These are phyloP conservation scores for Phylloporus arenicola DNA, from an alignment of 768 basidiomycete genomes.

Conservation along the genomic window DNA sequence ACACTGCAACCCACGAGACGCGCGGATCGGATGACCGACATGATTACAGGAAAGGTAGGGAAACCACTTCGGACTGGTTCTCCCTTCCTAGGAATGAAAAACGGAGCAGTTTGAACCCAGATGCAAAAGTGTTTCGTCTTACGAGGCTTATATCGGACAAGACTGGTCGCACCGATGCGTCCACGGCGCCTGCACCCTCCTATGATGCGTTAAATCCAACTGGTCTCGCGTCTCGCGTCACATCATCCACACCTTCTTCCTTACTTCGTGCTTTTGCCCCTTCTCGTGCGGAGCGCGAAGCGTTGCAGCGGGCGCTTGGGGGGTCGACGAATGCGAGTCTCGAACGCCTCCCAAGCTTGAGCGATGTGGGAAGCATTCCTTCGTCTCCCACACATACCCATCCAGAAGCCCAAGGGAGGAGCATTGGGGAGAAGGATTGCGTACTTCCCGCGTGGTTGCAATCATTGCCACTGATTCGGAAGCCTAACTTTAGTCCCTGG, in stretches of 20 bases:
- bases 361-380: slow-evolving; percentile 68
- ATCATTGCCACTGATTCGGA: slow-evolving; percentile 57
- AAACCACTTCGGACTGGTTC: slow-evolving; percentile 43
- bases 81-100: slow-evolving; percentile 40
- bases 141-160: slow-evolving; percentile 23
- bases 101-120: slow-evolving; percentile 74
- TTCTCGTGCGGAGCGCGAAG: slow-evolving; percentile 83
- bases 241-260: slow-evolving; percentile 43
- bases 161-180: slow-evolving; percentile 8
- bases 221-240: slow-evolving; percentile 38
- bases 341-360: slow-evolving; percentile 72
- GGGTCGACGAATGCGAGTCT: slow-evolving; percentile 70
- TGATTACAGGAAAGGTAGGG: slow-evolving; percentile 10
- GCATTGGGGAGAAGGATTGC: slow-evolving; percentile 24
- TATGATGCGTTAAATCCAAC: slow-evolving; percentile 61
- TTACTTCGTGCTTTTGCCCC: slow-evolving; percentile 81
- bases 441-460: slow-evolving; percentile 64
- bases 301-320: slow-evolving; percentile 71
- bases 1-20: slow-evolving; percentile 34
- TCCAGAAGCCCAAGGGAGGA: slow-evolving; percentile 24
- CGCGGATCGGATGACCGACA: slow-evolving; percentile 14
- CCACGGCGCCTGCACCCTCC: slow-evolving; percentile 13
- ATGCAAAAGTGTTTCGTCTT: slow-evolving; percentile 78
- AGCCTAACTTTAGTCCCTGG: slow-evolving; percentile 78
- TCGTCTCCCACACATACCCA: slow-evolving; percentile 58